Evolutionary conservation across 139 green algal species (phyloP).

Genomic region (Volvox reticuliferus): DNA sequence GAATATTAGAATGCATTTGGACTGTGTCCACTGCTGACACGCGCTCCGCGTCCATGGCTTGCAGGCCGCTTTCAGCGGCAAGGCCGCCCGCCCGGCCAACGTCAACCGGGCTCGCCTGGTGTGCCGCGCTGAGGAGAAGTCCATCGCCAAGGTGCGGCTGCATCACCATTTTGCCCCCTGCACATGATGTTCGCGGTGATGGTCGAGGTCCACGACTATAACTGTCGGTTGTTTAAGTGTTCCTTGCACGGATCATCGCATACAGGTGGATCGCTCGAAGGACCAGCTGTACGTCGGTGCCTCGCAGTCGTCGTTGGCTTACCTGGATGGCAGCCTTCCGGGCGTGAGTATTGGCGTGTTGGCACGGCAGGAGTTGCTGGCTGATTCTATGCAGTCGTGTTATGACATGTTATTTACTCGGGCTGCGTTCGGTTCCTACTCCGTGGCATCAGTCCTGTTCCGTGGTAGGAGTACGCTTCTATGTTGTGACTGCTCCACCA

Average conservation of each 20-base stretch:
- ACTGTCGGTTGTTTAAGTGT: neutral
- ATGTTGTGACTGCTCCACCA: no score
- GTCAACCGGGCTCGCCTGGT: slow-evolving; percentile 50
- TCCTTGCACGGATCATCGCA: neutral
- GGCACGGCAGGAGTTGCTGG: no score
- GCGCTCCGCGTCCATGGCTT: neutral
- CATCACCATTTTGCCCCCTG: no score
- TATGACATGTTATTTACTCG: no score
- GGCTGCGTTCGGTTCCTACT: no score
- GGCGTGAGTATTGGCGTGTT: slow-evolving; percentile 67
- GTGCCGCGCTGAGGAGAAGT: slow-evolving; percentile 66
- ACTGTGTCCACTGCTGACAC: neutral
- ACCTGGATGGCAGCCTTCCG: slow-evolving; percentile 95
- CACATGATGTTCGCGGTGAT: neutral
- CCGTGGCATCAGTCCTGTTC: no score
- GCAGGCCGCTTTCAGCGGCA: slow-evolving; percentile 56
- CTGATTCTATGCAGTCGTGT: no score
- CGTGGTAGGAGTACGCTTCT: no score
- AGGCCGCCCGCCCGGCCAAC: slow-evolving; percentile 46
- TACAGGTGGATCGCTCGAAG: slow-evolving; percentile 80
- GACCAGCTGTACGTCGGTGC: slow-evolving; percentile 80
- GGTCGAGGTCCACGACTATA: neutral
- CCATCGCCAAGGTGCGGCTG: slow-evolving; percentile 56
- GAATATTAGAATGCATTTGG: neutral
- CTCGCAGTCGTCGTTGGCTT: slow-evolving; percentile 85